Evolutionary conservation across 176 grass and related monocot genomes (phyloP).

Genomic region (Musa schizocarpa): DNA sequence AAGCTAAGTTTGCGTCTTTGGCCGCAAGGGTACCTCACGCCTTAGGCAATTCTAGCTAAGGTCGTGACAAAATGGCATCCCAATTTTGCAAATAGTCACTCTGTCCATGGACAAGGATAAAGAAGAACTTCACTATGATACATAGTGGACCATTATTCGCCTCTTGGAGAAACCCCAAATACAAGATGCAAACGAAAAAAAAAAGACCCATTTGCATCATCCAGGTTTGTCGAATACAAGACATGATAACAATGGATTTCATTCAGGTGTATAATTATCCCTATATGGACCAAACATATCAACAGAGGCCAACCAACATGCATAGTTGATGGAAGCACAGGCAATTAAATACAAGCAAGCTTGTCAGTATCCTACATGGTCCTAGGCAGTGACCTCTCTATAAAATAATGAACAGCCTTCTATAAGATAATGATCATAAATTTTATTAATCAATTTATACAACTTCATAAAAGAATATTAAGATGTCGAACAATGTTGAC

Average conservation of each 20-base stretch:
- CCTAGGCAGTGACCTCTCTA: neutral
- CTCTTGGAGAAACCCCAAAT: neutral
- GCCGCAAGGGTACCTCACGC: no score
- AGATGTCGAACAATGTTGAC: neutral
- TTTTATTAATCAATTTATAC: neutral
- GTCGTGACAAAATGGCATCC: no score
- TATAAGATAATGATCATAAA: neutral
- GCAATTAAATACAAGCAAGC: neutral
- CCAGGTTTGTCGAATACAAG: neutral
- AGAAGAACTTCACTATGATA: neutral
- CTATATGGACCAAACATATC: neutral
- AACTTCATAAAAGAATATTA: neutral
- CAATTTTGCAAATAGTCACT: no score
- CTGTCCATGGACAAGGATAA: neutral
- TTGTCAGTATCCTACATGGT: neutral
- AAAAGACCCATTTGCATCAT: neutral
- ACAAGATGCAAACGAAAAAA: neutral
- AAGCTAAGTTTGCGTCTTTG: no score
- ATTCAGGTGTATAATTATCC: neutral
- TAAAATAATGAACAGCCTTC: neutral
- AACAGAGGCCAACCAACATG: neutral
- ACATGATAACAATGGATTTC: neutral
- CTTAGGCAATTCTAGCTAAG: no score
- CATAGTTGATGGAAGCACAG: neutral
- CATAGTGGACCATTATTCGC: neutral